These are phyloP conservation scores for Amanita polypyramis DNA, from an alignment of 768 basidiomycete species.

Conservation along the genomic window DNA sequence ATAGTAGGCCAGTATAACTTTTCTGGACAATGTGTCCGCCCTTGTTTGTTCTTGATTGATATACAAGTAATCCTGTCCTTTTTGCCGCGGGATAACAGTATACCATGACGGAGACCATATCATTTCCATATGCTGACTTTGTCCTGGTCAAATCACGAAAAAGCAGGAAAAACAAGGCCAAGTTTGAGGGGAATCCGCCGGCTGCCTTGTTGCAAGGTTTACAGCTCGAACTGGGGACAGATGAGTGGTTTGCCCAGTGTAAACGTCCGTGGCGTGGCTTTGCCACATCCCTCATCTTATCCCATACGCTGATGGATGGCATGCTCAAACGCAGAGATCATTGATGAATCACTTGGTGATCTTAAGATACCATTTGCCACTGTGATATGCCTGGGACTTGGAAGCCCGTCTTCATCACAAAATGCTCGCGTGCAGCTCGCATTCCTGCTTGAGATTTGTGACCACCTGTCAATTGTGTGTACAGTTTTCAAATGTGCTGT, in stretches of 20 bases:
- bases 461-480: constrained; percentile 52
- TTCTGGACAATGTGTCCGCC: background rate
- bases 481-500: background rate
- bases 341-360: constrained; percentile 22
- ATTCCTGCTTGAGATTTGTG: constrained; percentile 47
- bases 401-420: constrained; percentile 54
- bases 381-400: constrained; percentile 64
- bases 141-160: constrained; percentile 39
- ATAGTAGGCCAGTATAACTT: constrained; percentile 9
- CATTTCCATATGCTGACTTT: constrained; percentile 42
- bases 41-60: constrained; percentile 2
- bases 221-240: constrained; percentile 34
- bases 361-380: constrained; percentile 17
- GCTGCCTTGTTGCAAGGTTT: constrained; percentile 29
- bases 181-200: constrained; percentile 21
- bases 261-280: constrained; percentile 32
- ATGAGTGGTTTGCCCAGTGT: constrained; percentile 46
- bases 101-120: constrained; percentile 12
- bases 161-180: constrained; percentile 34
- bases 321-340: constrained; percentile 21
- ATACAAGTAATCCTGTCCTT: no score
- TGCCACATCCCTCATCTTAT: background rate
- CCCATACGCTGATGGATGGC: constrained; percentile 6
- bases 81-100: background rate
- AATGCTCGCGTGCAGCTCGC: constrained; percentile 61